A percentile compares a stretch with the other conserved stretches of the same genome.
Conservation (phyloP, 2,329 filamentous ascomycete genomes). For the Corniculantispora saksenae region DNA sequence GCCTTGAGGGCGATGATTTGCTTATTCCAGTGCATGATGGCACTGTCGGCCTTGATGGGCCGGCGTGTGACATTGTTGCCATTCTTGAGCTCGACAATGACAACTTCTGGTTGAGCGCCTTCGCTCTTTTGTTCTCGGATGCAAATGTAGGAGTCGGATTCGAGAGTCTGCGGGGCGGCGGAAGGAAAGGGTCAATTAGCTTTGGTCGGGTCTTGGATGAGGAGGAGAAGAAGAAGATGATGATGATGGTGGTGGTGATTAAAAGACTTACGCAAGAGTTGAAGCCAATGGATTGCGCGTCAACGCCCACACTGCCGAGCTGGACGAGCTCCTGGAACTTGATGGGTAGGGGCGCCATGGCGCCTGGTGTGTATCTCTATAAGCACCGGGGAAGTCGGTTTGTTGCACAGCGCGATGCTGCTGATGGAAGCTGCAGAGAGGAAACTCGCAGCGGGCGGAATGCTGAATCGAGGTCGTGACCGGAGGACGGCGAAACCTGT, state of each 20-base stretch:
- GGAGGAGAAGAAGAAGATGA: slow-evolving; percentile 21
- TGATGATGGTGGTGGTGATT: no score
- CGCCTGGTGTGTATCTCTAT: slow-evolving; percentile 28
- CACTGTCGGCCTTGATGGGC: slow-evolving; percentile 98
- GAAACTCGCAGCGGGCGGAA: neutral
- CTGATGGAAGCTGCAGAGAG: slow-evolving; percentile 11
- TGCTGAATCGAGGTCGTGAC: neutral
- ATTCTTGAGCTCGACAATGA: slow-evolving; percentile 98
- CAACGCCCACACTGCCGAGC: slow-evolving; percentile 50
- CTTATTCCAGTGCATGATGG: slow-evolving; percentile 97
- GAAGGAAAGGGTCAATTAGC: slow-evolving; percentile 25
- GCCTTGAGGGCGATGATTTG: slow-evolving; percentile 97
- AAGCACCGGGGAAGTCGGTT: neutral
- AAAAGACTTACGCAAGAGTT: slow-evolving; percentile 69
- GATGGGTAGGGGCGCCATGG: slow-evolving; percentile 77
- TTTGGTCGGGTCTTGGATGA: slow-evolving; percentile 1
- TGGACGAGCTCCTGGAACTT: slow-evolving; percentile 91
- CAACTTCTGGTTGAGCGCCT: slow-evolving; percentile 83
- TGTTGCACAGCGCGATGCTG: neutral
- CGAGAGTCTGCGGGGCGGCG: slow-evolving; percentile 70
- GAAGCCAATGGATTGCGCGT: slow-evolving; percentile 66
- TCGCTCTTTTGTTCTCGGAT: slow-evolving; percentile 92
- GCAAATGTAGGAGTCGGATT: slow-evolving; percentile 96
- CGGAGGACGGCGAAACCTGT: neutral
- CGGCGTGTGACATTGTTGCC: slow-evolving; percentile 91